These are phyloP conservation scores for Xylaria sp. DNA, from an alignment of 2,329 filamentous ascomycete species.

Conservation along the genomic window DNA sequence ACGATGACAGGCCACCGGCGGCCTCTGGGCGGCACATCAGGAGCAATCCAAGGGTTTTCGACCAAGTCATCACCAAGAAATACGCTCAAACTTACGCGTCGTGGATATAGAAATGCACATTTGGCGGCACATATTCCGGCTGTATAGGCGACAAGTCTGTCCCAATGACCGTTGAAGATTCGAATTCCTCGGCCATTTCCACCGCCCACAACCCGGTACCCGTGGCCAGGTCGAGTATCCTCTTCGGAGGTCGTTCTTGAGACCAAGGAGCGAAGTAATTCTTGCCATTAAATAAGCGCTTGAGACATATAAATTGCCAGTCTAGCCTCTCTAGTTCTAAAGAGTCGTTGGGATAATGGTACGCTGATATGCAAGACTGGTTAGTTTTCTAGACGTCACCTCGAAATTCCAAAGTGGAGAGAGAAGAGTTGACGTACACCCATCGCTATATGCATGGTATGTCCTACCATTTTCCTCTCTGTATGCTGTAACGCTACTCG, in stretches of 20 bases:
- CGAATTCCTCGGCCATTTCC: slow-evolving; percentile 72
- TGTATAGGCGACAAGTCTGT: slow-evolving; percentile 77
- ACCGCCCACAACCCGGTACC: slow-evolving; percentile 71
- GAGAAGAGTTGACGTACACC: slow-evolving; percentile 53
- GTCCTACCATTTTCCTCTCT: slow-evolving; percentile 54
- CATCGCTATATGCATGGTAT: slow-evolving; percentile 60
- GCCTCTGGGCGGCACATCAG: neutral
- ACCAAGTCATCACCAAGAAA: neutral
- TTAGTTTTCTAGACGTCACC: slow-evolving; percentile 20
- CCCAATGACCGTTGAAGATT: slow-evolving; percentile 67
- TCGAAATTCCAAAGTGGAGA: neutral
- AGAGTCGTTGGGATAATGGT: slow-evolving; percentile 59
- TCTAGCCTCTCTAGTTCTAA: slow-evolving; percentile 56
- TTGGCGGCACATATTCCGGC: slow-evolving; percentile 72
- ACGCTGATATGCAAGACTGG: slow-evolving; percentile 50
- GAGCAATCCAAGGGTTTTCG: neutral
- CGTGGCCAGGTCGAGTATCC: slow-evolving; percentile 57
- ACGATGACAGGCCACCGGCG: neutral
- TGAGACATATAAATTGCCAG: slow-evolving; percentile 54
- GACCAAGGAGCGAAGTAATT: slow-evolving; percentile 59
- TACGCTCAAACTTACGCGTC: slow-evolving; percentile 61
- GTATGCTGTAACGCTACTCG: slow-evolving; percentile 42
- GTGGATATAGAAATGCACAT: slow-evolving; percentile 79
- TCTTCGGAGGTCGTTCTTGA: slow-evolving; percentile 50
- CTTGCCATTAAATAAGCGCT: slow-evolving; percentile 52